Evolutionary conservation across 2,329 filamentous ascomycete genomes (phyloP).

Genomic region (Diaporthe sp.): DNA sequence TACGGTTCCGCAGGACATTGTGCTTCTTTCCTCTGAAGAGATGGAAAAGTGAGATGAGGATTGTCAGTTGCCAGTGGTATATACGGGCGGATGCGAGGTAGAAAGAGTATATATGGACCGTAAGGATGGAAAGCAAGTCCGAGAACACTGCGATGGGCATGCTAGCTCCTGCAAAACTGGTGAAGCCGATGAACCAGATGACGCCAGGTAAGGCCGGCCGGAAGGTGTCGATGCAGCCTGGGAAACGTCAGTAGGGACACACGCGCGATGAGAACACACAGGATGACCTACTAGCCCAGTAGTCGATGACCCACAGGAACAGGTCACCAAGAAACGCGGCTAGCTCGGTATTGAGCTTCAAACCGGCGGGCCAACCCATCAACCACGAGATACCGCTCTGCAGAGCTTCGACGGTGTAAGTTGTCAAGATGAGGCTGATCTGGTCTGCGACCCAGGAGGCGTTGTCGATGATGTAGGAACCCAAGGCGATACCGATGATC

Average conservation of each 20-base stretch:
- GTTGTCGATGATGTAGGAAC: conserved; percentile 97
- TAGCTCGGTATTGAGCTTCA: conserved; percentile 95
- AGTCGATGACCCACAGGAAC: conserved; percentile 98
- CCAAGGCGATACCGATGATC: conserved; percentile 96
- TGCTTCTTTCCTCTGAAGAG: conserved; percentile 98
- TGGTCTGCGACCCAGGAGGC: conserved; percentile 84
- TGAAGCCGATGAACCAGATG: conserved; percentile 93
- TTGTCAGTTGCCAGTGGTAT: conserved; percentile 98
- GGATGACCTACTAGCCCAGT: conserved; percentile 82
- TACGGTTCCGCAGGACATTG: conserved; percentile 95
- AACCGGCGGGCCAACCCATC: conserved; percentile 93
- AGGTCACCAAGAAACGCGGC: conserved; percentile 94
- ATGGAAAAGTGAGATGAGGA: conserved; percentile 97
- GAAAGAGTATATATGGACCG: conserved; percentile 97
- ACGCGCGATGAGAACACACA: background rate
- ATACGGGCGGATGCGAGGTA: conserved; percentile 97
- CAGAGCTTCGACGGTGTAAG: conserved; percentile 90
- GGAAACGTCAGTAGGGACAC: conserved; percentile 43
- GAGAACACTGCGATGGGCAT: conserved; percentile 98
- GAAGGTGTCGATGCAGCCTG: conserved; percentile 81
- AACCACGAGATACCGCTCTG: conserved; percentile 93
- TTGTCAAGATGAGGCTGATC: conserved; percentile 80
- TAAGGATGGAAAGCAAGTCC: conserved; percentile 90
- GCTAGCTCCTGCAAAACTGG: conserved; percentile 94
- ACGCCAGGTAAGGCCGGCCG: conserved; percentile 86